Evolutionary conservation across 2,329 filamentous ascomycete genomes (phyloP).

Genomic region (Tolypocladium inflatum): DNA sequence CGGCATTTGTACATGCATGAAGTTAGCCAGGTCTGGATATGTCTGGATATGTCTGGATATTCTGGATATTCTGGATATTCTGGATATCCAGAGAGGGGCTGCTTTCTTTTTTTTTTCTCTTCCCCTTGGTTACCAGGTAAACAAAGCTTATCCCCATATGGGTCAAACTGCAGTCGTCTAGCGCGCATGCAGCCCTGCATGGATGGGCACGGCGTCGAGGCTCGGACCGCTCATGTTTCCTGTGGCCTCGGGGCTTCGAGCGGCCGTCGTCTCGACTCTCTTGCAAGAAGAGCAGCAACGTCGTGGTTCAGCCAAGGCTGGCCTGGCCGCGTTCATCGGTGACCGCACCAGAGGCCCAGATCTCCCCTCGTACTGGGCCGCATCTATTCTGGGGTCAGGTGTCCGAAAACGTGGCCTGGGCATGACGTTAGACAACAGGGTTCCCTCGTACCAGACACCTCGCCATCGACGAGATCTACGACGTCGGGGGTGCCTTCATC

Average conservation of each 20-base stretch:
- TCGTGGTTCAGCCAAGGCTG: background rate
- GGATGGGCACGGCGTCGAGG: background rate
- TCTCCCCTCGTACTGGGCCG: background rate
- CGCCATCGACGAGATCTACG: background rate
- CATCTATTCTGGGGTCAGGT: background rate
- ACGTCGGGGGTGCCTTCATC: constrained; percentile 1
- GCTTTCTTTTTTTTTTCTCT: background rate
- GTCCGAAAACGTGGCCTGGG: background rate
- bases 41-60: too few relatives aligned
- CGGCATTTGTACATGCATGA: background rate
- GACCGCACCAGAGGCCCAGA: background rate
- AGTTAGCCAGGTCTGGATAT: background rate
- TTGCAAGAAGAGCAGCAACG: background rate
- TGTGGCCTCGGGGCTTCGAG: background rate
- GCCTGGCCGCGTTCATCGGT: background rate
- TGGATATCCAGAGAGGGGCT: background rate
- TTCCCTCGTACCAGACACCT: background rate
- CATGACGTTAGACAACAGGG: constrained; percentile 4
- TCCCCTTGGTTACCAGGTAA: constrained; percentile 1
- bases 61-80: too few relatives aligned
- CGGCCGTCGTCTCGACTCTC: background rate
- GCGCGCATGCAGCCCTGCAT: background rate
- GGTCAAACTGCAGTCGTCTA: background rate
- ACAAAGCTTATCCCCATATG: constrained; percentile 2
- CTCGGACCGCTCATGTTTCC: background rate